phyloP scores from a whole-genome alignment of 805 yeast genomes.

The Candida vartiovaarae region DNA sequence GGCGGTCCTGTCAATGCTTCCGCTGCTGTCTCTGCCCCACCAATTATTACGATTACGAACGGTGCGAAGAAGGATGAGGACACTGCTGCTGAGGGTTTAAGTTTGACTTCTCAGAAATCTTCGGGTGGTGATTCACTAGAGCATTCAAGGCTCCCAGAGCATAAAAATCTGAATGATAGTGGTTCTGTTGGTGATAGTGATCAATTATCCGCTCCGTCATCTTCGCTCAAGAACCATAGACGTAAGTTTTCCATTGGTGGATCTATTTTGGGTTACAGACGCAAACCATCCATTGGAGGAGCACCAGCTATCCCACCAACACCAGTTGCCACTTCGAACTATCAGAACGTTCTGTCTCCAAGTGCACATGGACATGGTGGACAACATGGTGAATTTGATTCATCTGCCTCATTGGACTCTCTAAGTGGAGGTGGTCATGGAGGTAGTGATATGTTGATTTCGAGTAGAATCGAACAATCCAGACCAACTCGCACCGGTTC shows the following conservation, averaged over 20 bases:
- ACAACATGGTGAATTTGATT: constrained; percentile 29
- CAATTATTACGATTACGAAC: neutral
- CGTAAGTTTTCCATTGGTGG: constrained; percentile 61
- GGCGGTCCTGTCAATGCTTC: constrained; percentile 2
- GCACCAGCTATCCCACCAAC: constrained; percentile 44
- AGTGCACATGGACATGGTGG: constrained; percentile 22
- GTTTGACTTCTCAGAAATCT: constrained; percentile 10
- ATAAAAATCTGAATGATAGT: constrained; percentile 10
- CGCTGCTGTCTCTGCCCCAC: neutral
- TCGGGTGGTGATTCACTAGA: constrained; percentile 7
- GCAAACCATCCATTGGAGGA: constrained; percentile 28
- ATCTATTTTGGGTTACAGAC: constrained; percentile 42
- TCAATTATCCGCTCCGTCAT: constrained; percentile 16
- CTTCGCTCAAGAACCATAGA: constrained; percentile 38
- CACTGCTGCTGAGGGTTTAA: constrained; percentile 3
- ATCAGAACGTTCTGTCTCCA: constrained; percentile 25
- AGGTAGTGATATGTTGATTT: constrained; percentile 45
- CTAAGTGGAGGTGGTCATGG: constrained; percentile 45
- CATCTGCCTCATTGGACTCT: constrained; percentile 51
- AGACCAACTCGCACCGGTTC: constrained; percentile 6
- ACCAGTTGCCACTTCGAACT: constrained; percentile 39
- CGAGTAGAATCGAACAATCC: constrained; percentile 50
- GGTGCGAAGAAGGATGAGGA: constrained; percentile 3
- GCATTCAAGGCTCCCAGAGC: neutral
- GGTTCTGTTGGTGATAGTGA: constrained; percentile 15